phyloP scores from a whole-genome alignment of 2,329 filamentous ascomycete species.

The Aspergillus sp. region DNA sequence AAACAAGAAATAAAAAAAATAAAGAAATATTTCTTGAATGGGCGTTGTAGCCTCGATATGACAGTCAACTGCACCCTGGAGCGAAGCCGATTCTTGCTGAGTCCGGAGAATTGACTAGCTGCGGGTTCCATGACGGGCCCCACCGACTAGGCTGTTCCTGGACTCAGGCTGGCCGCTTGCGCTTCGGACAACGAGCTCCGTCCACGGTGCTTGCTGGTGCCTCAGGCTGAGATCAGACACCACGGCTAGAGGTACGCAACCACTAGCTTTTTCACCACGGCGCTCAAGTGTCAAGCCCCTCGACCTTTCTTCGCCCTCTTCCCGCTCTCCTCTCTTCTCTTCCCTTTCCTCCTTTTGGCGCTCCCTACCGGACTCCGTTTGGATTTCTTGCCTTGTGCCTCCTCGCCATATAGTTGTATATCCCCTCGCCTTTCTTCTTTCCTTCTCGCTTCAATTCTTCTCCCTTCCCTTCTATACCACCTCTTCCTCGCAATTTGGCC shows the following conservation, averaged over 20 bases:
- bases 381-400: constrained; percentile 11
- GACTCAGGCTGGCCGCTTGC: constrained; percentile 27
- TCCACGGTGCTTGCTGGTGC: constrained; percentile 5
- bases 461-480: constrained; percentile 1
- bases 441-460: constrained; percentile 10
- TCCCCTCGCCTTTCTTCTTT: constrained; percentile 11
- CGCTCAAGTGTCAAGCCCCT: constrained; percentile 31
- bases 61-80: no score
- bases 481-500: constrained; percentile 11
- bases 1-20: not conserved
- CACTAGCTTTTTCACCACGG: constrained; percentile 35
- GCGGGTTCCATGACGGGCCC: constrained; percentile 25
- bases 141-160: constrained; percentile 30
- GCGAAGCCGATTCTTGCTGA: not conserved
- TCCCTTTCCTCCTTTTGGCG: constrained; percentile 14
- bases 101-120: constrained; percentile 29
- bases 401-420: constrained; percentile 12
- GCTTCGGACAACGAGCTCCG: constrained; percentile 4
- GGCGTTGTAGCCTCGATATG: no score
- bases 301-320: constrained; percentile 22
- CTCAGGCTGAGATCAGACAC: not conserved
- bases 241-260: constrained; percentile 30
- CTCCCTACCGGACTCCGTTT: constrained; percentile 12
- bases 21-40: not conserved
- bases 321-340: constrained; percentile 14